Evolutionary conservation across 805 yeast species (phyloP).

Genomic region (Spathaspora boniae): DNA sequence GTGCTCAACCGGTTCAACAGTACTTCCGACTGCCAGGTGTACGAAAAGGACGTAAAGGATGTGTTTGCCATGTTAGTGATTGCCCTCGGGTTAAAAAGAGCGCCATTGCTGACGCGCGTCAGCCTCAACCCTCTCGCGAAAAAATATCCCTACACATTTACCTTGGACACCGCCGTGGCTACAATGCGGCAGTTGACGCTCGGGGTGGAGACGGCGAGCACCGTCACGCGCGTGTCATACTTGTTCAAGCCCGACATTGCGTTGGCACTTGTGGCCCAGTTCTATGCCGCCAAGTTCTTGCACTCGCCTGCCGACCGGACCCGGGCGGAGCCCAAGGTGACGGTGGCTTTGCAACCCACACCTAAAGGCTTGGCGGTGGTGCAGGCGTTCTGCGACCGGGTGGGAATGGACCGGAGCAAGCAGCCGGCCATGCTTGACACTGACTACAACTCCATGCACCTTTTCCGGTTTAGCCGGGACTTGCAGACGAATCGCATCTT

Average conservation of each 20-base stretch:
- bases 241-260: conserved; percentile 51
- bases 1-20: conserved; percentile 43
- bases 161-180: conserved; percentile 46
- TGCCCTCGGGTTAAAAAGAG: conserved; percentile 27
- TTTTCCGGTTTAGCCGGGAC: conserved; percentile 66
- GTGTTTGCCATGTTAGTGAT: conserved; percentile 51
- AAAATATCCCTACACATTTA: conserved; percentile 51
- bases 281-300: conserved; percentile 59
- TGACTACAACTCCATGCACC: conserved; percentile 64
- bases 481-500: conserved; percentile 53
- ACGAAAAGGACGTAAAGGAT: conserved; percentile 55
- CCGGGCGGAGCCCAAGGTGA: conserved; percentile 40
- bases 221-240: conserved; percentile 55
- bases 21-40: conserved; percentile 52
- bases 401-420: conserved; percentile 44
- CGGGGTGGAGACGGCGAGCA: conserved; percentile 44
- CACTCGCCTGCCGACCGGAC: conserved; percentile 80
- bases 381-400: conserved; percentile 52
- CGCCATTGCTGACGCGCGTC: no score
- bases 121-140: conserved; percentile 26
- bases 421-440: conserved; percentile 51
- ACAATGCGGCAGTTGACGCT: conserved; percentile 49
- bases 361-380: conserved; percentile 83
- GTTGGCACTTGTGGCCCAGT: conserved; percentile 41
- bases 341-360: conserved; percentile 68